Base-by-base conservation (phyloP, 1,139 yeast genomes). In the Hyphopichia burtonii region DNA sequence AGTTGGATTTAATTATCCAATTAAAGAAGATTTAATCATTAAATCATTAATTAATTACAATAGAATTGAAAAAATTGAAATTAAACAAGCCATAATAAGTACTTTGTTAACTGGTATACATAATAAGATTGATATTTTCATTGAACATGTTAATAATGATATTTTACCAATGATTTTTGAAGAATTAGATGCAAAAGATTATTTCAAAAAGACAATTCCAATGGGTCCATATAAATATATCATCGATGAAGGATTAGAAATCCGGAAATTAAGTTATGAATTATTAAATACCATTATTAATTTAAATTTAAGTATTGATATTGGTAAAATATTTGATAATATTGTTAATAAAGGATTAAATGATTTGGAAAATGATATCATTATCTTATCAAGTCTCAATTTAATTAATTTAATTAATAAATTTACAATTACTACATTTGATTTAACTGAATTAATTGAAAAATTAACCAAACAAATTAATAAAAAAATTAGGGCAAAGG, bases 151-250 rank as follows among this genome's bases (percentile, higher is more conserved):
- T 46, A 85, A 87, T 52, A 78, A 80, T 44, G 93, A 87, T 52
- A 86, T 91, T 61, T 59, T 85, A 34, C 82, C 85, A 0, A 58
- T 64, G 2, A 63, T 86, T 4, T 76, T 74, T 50, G 68, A 67
- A 15, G 90, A 86, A 53, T 71, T 88, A 32, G 65, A 64, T 14
- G 71, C 84, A 2, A 79, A 78, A 49, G 72, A 71, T 22, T 74
- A 75, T 40, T 82, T 82, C 52, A 78, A 86, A 40, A 82, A 83
- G 43, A 66, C 74, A 11, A 83, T 88, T 33, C 86, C 84, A 37
- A 86, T 89, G 82, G 96, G 96, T 0, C 96, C 96, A 0, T 87
- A 86, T 68, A 86, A 86, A 54, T 91, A 86, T 56, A 82, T 82
- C 46, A 78, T 86, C 36, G 96, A 88, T 55, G 86, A 84, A 52